Evolutionary conservation across 1,284 basidiomycete species (phyloP).

Genomic region (Trametes hirsuta): DNA sequence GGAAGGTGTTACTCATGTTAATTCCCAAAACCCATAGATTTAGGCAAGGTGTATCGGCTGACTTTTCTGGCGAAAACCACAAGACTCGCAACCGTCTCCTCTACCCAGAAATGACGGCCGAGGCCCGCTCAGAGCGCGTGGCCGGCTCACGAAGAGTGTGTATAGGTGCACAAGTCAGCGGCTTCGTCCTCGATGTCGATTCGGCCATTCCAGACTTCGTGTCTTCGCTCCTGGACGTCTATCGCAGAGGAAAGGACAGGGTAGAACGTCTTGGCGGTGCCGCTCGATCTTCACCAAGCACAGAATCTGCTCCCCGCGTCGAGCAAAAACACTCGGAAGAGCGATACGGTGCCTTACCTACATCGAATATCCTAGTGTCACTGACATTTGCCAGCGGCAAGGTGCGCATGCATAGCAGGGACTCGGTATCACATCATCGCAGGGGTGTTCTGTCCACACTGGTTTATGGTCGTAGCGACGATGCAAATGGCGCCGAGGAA

Average conservation of each 20-base stretch:
- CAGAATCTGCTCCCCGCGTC: conserved; percentile 28
- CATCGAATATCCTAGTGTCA: conserved; percentile 71
- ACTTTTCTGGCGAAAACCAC: conserved; percentile 78
- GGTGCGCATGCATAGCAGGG: conserved; percentile 62
- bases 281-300: conserved; percentile 46
- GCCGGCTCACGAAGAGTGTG: conserved; percentile 59
- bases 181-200: conserved; percentile 86
- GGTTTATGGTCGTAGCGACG: conserved; percentile 49
- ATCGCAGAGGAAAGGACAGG: conserved; percentile 79
- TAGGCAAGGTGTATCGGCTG: conserved; percentile 65
- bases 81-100: conserved; percentile 74
- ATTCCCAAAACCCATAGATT: conserved; percentile 54
- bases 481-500: conserved; percentile 60
- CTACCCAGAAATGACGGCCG: conserved; percentile 81
- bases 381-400: conserved; percentile 83
- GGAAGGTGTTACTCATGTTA: neutral
- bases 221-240: conserved; percentile 84
- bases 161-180: conserved; percentile 78
- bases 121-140: conserved; percentile 63
- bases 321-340: conserved; percentile 27
- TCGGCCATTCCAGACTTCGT: conserved; percentile 80
- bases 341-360: conserved; percentile 44
- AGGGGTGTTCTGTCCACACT: conserved; percentile 40
- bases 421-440: conserved; percentile 38
- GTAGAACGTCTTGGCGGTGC: conserved; percentile 63